Conservation (phyloP, 2,329 filamentous ascomycete genomes). For the Thielaviopsis musarum region DNA sequence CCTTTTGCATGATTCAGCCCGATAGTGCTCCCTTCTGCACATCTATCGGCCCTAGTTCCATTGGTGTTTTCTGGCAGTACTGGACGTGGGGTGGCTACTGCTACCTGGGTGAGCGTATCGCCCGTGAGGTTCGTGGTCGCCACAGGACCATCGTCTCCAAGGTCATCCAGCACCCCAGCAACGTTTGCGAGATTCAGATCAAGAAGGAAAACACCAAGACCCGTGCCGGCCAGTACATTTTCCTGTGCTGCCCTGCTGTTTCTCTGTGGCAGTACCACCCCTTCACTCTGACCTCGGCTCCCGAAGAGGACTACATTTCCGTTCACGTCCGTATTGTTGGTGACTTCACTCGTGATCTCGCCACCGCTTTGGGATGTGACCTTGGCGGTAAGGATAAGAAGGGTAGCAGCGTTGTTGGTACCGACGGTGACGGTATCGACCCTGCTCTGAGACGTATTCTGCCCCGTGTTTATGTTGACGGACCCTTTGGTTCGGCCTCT, state of each 20-base stretch:
- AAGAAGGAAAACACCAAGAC: constrained; percentile 80
- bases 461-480: constrained; percentile 67
- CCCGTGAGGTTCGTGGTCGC: constrained; percentile 60
- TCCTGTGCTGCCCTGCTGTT: constrained; percentile 72
- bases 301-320: constrained; percentile 80
- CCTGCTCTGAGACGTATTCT: constrained; percentile 56
- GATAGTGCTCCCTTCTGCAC: constrained; percentile 66
- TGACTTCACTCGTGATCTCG: constrained; percentile 59
- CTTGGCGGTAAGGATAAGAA: constrained; percentile 29
- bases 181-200: constrained; percentile 81
- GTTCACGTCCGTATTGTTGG: constrained; percentile 72
- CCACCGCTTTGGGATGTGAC: constrained; percentile 58
- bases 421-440: constrained; percentile 47
- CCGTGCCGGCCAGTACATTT: constrained; percentile 71
- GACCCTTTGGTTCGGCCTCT: constrained; percentile 71
- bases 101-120: constrained; percentile 64
- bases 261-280: constrained; percentile 82
- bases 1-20: constrained; percentile 81
- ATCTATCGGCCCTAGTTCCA: constrained; percentile 44
- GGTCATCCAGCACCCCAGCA: constrained; percentile 77
- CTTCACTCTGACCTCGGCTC: constrained; percentile 71
- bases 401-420: constrained; percentile 51
- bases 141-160: constrained; percentile 80
- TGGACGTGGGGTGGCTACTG: constrained; percentile 73
- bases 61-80: constrained; percentile 78